Base-by-base conservation (phyloP, 441 rosid genomes). In the Corymbia calophylla region DNA sequence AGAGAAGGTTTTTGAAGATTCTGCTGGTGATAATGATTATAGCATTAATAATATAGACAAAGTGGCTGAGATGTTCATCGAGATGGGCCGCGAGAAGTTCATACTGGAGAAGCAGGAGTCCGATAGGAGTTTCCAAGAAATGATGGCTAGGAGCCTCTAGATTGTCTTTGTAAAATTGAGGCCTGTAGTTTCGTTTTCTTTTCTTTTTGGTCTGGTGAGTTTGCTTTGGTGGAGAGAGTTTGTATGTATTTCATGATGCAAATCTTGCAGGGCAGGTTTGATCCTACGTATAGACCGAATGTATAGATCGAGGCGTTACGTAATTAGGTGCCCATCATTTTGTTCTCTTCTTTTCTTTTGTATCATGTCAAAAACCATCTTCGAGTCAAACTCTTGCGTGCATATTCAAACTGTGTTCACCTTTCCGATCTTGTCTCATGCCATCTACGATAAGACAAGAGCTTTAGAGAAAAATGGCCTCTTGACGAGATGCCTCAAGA, bases 91-190 rank as follows among this genome's bases (percentile, higher is more conserved):
- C 91, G 98, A 95, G 91, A 97, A 96, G 92, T 97, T 97, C 91
- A 92, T 89, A 88, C 89, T 97, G 94, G 99, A 97, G 97, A 97
- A 97, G 94, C 96, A 95, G 91, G 99, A 97, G 91, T 97, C 99
- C 6, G 92, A 95, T 68, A 96, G 99, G 94, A 97, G 96, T 93
- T 97, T 93, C 87, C 97, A 95, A 62, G 97, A 95, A 58, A 95
- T 93, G 97, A 90, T 97, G 91, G 95, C 95, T 19, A 94, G 96
- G 94, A 94, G 97, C 77, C 44, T 68, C 77, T 68, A 68, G 23
- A 68, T 68, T 31, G 77, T 17, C 77, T 68, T 68, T 68, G 44
- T 31, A 68, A 68, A 68, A 8, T 68, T 18, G 77, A 68, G 77
- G 77, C 17, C 44, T 68, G 12, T 32, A 31, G 44, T 68, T 66